Conservation (phyloP, 2,329 filamentous ascomycete species). For the Setomelanomma holmii region DNA sequence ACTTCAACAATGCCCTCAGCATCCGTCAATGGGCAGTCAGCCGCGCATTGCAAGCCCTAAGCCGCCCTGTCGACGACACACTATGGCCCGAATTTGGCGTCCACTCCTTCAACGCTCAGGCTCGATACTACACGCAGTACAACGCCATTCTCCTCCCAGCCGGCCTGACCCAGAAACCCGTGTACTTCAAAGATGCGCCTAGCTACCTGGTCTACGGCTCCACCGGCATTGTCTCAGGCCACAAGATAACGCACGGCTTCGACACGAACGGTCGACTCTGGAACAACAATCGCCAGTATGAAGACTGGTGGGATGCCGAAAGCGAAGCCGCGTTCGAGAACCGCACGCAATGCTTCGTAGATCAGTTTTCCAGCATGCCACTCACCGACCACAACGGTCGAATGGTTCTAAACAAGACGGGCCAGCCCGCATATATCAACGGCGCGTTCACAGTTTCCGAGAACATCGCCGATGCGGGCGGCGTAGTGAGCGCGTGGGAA, state of each 20-base stretch:
- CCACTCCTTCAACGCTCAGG: constrained; percentile 69
- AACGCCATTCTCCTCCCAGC: constrained; percentile 51
- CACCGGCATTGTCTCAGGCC: constrained; percentile 69
- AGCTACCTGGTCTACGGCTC: constrained; percentile 71
- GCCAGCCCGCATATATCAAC: constrained; percentile 39
- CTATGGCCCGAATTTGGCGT: constrained; percentile 64
- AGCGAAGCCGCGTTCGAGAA: constrained; percentile 65
- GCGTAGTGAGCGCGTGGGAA: background rate
- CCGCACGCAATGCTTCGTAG: constrained; percentile 65
- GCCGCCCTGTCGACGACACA: constrained; percentile 64
- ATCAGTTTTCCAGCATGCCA: background rate
- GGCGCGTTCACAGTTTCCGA: constrained; percentile 52
- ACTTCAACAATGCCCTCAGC: constrained; percentile 64
- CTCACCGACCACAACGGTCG: background rate
- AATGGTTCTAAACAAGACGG: background rate
- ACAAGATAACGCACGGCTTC: constrained; percentile 74
- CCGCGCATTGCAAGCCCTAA: constrained; percentile 64
- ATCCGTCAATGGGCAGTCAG: constrained; percentile 56
- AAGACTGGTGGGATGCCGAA: constrained; percentile 68
- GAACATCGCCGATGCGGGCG: background rate
- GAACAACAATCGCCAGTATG: constrained; percentile 67
- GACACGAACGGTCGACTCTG: constrained; percentile 69
- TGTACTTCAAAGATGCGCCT: constrained; percentile 67
- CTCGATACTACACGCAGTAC: constrained; percentile 70
- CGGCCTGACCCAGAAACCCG: constrained; percentile 69